Evolutionary conservation across 345 rosid species (phyloP).

Genomic region (Geranium rotundifolium): DNA sequence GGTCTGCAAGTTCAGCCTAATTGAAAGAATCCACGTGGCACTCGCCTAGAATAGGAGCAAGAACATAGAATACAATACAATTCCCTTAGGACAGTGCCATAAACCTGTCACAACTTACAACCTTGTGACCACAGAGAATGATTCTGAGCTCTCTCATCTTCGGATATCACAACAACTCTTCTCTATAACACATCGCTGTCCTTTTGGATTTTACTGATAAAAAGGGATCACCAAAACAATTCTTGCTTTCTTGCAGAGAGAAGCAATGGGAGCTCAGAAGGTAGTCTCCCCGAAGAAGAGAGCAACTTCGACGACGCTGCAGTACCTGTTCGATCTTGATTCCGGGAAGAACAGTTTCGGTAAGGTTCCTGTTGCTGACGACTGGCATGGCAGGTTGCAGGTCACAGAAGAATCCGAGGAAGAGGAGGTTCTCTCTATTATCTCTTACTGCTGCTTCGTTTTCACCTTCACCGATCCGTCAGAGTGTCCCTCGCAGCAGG

Average conservation of each 20-base stretch:
- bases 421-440: slow-evolving; percentile 23
- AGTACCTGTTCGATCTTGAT: slow-evolving; percentile 31
- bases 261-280: slow-evolving; percentile 27
- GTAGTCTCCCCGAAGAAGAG: slow-evolving; percentile 22
- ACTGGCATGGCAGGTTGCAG: slow-evolving; percentile 3
- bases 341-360: slow-evolving; percentile 5
- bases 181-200: slow-evolving; percentile 19
- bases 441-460: slow-evolving; percentile 24
- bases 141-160: slow-evolving; percentile 2
- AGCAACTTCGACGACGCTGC: slow-evolving; percentile 16
- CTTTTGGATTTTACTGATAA: slow-evolving; percentile 17
- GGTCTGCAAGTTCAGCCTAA: slow-evolving; percentile 4
- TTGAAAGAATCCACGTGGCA: slow-evolving; percentile 20
- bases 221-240: slow-evolving; percentile 7
- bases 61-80: slow-evolving; percentile 7
- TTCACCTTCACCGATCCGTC: slow-evolving; percentile 39
- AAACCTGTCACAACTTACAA: not conserved
- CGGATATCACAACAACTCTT: slow-evolving; percentile 29
- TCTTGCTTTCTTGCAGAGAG: slow-evolving; percentile 9
- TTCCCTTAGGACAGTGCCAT: not conserved
- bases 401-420: slow-evolving; percentile 13
- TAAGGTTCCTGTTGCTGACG: slow-evolving; percentile 6
- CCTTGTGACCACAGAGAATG: not conserved
- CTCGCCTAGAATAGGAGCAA: slow-evolving; percentile 11
- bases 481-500: slow-evolving; percentile 44